Conservation (phyloP, 331 rosid genomes). For the Quercus phellos region DNA sequence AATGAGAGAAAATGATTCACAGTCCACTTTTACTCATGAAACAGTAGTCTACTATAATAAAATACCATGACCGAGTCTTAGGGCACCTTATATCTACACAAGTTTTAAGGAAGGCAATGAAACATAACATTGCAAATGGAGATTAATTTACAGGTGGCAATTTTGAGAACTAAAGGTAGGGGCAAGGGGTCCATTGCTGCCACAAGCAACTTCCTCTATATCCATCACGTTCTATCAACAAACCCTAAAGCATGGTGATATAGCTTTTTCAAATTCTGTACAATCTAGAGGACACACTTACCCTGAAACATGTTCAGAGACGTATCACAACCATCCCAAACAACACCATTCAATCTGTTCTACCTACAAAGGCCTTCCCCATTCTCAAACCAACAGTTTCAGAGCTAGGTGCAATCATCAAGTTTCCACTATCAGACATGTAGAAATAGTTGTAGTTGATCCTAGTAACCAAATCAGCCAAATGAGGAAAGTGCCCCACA, state of each 20-base stretch:
- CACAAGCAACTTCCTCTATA: neutral
- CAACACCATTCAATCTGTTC: slow-evolving; percentile 33
- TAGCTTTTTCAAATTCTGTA: slow-evolving; percentile 6
- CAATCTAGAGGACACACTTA: slow-evolving; percentile 13
- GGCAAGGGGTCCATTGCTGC: neutral
- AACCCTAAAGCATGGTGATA: slow-evolving; percentile 3
- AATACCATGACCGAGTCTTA: too few relatives aligned
- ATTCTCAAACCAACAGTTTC: slow-evolving; percentile 49
- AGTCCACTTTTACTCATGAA: too few relatives aligned
- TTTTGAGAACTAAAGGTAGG: neutral
- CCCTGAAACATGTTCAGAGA: slow-evolving; percentile 8
- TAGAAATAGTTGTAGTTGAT: slow-evolving; percentile 89
- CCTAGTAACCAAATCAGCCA: slow-evolving; percentile 92
- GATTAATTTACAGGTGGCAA: neutral
- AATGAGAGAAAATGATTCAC: too few relatives aligned
- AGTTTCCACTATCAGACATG: slow-evolving; percentile 85
- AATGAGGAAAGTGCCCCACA: slow-evolving; percentile 93
- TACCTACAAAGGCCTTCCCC: slow-evolving; percentile 47
- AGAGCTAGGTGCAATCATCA: slow-evolving; percentile 62
- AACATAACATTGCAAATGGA: neutral
- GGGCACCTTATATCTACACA: too few relatives aligned
- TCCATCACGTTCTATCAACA: neutral
- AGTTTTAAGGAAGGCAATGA: too few relatives aligned
- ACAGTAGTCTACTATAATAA: too few relatives aligned
- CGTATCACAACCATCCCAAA: neutral